Base-by-base conservation (phyloP, 1,284 basidiomycete species). In the Apiotrichum sp. region DNA sequence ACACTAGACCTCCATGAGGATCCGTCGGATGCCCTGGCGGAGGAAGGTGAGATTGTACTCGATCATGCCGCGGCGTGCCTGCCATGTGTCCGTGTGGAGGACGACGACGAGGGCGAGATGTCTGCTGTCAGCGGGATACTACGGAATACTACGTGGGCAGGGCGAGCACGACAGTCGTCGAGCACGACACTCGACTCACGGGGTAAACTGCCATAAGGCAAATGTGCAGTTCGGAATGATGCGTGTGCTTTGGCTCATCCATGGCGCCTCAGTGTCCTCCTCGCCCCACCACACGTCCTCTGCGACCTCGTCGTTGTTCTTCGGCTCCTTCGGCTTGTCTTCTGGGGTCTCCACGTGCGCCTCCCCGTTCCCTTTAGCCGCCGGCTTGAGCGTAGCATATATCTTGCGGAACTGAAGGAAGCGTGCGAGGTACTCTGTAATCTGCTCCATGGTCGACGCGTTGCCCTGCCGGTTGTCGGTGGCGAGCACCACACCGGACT, bases 21-120 rank as follows among this genome's bases (percentile, higher is more conserved):
- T 75, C 42, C 75, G 65, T 48, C 77, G 69, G 1, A 82, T 74
- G 3, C 80, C 79, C 31, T 78, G 74, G 10, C 80, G 72, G 73
- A 97, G 87, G 73, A 88, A 90, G 22, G 91, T 86, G 5, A 97
- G 85, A 67, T 98, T 98, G 76, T 90, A 95, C 72, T 97, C 93
- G 44, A 97, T 83, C 59, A 93, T 79, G 14, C 89, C 90, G 29
- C 88, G 79, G 59, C 87, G 81, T 53, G 82, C 81, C 54, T 90
- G 86, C 69, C 86, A 92, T 14, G 89, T 85, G 43, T 83, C 80
- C 1, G 89, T 88, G 16, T 89, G 86, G 11, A 96, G 73, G 47
- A 95, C 77, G 2, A 88, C 86, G 46, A 97, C 80, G 41, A 98
- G 79, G 0, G 89, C 90, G 4, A 97, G 71, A 41, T 79, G 72